phyloP scores from a whole-genome alignment of 2,329 filamentous ascomycete genomes.

The Fusarium bulbicola region DNA sequence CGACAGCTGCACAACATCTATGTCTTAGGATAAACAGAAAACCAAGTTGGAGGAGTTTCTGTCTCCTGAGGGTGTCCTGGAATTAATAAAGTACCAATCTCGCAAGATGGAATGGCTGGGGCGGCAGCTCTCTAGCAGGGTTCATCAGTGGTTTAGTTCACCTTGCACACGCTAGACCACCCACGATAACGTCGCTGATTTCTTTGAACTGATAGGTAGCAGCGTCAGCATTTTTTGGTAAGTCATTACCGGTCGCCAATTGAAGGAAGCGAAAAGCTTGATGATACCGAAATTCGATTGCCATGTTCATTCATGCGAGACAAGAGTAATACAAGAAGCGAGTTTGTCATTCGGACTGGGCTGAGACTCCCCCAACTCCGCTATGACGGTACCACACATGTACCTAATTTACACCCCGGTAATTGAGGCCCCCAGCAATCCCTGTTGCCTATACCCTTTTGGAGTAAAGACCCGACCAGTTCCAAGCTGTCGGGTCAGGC shows the following conservation, averaged over 20 bases:
- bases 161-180: neutral
- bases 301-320: constrained; percentile 24
- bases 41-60: neutral
- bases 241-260: neutral
- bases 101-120: neutral
- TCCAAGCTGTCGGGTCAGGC: constrained; percentile 41
- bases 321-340: constrained; percentile 1
- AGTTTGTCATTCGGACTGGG: neutral
- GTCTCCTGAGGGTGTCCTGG: neutral
- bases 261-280: neutral
- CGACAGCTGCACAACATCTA: neutral
- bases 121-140: neutral
- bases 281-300: constrained; percentile 22
- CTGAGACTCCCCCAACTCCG: constrained; percentile 3
- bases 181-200: neutral
- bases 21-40: neutral
- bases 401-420: constrained; percentile 26
- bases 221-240: neutral
- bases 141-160: neutral
- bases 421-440: constrained; percentile 40
- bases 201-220: neutral
- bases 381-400: constrained; percentile 6
- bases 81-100: neutral
- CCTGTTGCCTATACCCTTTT: constrained; percentile 37
- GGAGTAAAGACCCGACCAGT: constrained; percentile 34